Base-by-base conservation (phyloP, 2,329 filamentous ascomycete genomes). In the Pseudopyricularia cyperi region DNA sequence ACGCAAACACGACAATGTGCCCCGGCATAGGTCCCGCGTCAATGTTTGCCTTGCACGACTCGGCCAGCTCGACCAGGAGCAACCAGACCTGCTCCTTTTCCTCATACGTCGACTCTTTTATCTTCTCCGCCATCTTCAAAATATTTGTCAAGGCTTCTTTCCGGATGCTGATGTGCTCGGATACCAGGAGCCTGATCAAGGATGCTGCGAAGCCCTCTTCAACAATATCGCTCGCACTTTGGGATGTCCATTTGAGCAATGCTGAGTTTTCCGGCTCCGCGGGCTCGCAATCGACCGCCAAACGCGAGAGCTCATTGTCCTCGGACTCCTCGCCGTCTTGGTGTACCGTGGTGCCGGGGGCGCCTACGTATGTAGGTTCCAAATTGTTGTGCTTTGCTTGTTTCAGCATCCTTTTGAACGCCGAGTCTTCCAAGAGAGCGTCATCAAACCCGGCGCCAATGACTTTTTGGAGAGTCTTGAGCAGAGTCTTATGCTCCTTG, bases 81-180 rank as follows among this genome's bases (percentile, higher is more conserved):
- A 95, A 74, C 71, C 86, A 90, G 5, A 90, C 70, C 55, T 90
- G 84, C 35, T 87, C 81, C 61, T 82, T 85, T 60, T 94, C 88
- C 46, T 82, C 76, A 59, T 89, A 83, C 1, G 78, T 75, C 0
- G 86, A 90, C 51, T 80, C 79, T 63, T 83, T 76, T 48, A 85
- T 68, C 61, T 78, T 80, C 32, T 69, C 67, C 1, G 79, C 76
- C 65, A 83, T 76, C 62, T 86, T 87, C 50, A 80, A 72, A 42
- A 90, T 72, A 58, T 81, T 84, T 37, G 74, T 79, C 17, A 85
- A 70, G 5, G 89, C 87, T 68, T 96, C 89, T 55, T 83, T 81
- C 49, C 90, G 80, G 57, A 95, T 85, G 63, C 86, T 84, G 34
- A 74, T 71, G 60, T 93, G 81, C 47, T 81, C 69, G 0, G 89